A percentile compares a stretch with the other conserved stretches of the same genome.
phyloP scores from a whole-genome alignment of 176 grass and related monocot genomes.

The Raddia distichophylla region DNA sequence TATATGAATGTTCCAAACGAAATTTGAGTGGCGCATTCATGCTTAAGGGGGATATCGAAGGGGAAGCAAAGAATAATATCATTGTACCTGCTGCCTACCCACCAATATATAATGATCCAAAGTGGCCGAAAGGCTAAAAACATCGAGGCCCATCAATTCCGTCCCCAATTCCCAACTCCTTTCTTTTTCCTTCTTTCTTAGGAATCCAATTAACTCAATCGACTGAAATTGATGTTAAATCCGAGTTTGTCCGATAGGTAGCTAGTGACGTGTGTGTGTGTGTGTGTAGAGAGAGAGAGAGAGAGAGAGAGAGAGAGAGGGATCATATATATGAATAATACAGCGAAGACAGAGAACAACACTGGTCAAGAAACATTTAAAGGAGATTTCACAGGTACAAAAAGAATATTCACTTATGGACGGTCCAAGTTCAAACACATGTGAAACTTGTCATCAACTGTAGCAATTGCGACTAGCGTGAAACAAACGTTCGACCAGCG shows the following conservation, averaged over 20 bases:
- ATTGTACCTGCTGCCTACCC: conserved; percentile 14
- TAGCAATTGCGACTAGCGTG: too few relatives aligned
- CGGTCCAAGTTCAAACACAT: too few relatives aligned
- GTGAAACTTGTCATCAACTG: too few relatives aligned
- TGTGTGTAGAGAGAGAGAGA: too few relatives aligned
- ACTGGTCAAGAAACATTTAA: too few relatives aligned
- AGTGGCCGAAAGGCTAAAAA: conserved; percentile 55
- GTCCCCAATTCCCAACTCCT: conserved; percentile 25
- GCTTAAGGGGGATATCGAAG: not conserved
- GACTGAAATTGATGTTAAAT: conserved; percentile 25
- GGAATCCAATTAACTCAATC: conserved; percentile 40
- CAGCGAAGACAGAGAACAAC: too few relatives aligned
- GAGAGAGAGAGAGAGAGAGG: too few relatives aligned
- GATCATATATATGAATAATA: too few relatives aligned
- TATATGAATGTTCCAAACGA: conserved; percentile 11
- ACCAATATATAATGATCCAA: conserved; percentile 39
- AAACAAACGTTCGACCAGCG: too few relatives aligned
- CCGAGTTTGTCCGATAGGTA: not conserved
- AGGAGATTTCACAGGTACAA: too few relatives aligned
- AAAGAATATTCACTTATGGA: too few relatives aligned
- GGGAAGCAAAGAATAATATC: conserved; percentile 39
- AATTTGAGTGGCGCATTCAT: conserved; percentile 22
- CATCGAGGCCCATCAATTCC: conserved; percentile 15
- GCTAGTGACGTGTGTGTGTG: too few relatives aligned
- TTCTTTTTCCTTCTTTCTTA: conserved; percentile 5